These are phyloP conservation scores for Dentiscutata heterogama DNA, from an alignment of 371 early-diverging fungal genomes.

Conservation along the genomic window DNA sequence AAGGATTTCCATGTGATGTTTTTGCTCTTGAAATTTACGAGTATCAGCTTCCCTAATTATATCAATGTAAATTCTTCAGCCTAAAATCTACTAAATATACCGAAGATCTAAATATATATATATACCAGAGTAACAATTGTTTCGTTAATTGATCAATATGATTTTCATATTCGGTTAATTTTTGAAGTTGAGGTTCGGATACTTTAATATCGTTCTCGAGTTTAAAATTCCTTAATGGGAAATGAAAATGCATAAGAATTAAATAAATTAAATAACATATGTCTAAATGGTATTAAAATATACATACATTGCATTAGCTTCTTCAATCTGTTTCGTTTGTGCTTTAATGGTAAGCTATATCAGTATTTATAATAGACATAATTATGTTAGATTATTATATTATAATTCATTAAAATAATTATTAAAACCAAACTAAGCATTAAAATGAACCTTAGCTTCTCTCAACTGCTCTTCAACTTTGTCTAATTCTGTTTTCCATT, in stretches of 20 bases:
- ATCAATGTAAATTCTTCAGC: background rate
- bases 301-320: background rate
- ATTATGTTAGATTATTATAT: background rate
- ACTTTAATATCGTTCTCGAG: constrained; percentile 64
- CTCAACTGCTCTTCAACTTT: constrained; percentile 57
- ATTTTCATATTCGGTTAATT: constrained; percentile 64
- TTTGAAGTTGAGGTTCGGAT: constrained; percentile 60
- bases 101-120: background rate
- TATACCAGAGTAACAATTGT: constrained; percentile 66
- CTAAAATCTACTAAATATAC: background rate
- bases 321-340: background rate
- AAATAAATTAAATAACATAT: background rate
- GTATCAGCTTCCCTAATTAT: constrained; percentile 47
- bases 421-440: background rate
- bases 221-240: constrained; percentile 58
- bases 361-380: background rate
- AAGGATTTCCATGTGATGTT: constrained; percentile 50
- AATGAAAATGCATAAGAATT: background rate
- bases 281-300: background rate
- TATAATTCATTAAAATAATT: background rate
- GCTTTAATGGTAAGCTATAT: constrained; percentile 10
- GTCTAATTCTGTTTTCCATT: constrained; percentile 64
- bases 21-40: constrained; percentile 48
- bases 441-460: constrained; percentile 56
- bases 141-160: constrained; percentile 67